These are phyloP conservation scores for Butyriboletus appendiculatus DNA, from an alignment of 1,284 basidiomycete genomes.

Conservation along the genomic window DNA sequence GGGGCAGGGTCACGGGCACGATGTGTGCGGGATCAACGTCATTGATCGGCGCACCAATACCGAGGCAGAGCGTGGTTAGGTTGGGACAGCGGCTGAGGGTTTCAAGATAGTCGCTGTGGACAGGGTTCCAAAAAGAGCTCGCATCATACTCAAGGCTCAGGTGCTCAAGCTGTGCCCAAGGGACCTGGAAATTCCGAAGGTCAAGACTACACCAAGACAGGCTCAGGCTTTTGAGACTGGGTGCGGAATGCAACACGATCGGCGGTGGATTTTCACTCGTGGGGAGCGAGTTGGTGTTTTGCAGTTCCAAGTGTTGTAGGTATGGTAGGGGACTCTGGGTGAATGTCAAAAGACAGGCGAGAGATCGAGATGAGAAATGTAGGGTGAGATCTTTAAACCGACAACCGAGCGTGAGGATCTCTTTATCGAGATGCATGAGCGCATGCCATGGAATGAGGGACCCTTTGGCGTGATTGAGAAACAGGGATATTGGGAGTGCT, in stretches of 20 bases:
- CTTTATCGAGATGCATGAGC: constrained; percentile 34
- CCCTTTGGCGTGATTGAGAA: constrained; percentile 25
- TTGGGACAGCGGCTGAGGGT: constrained; percentile 29
- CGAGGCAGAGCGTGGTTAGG: constrained; percentile 29
- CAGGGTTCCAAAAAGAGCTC: constrained; percentile 31
- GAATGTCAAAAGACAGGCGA: constrained; percentile 31
- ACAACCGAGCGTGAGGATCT: constrained; percentile 26
- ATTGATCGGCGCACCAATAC: constrained; percentile 22
- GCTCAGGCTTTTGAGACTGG: constrained; percentile 28
- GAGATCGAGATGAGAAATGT: constrained; percentile 28
- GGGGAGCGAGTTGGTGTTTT: constrained; percentile 30
- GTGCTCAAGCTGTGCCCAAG: constrained; percentile 33
- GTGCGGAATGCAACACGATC: constrained; percentile 28
- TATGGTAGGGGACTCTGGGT: constrained; percentile 27
- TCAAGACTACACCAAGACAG: constrained; percentile 35
- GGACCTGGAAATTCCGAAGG: constrained; percentile 29
- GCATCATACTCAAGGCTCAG: constrained; percentile 32
- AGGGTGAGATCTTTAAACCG: constrained; percentile 26
- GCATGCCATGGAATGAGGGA: constrained; percentile 28
- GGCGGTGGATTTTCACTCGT: constrained; percentile 27
- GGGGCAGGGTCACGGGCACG: constrained; percentile 27
- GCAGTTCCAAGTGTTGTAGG: constrained; percentile 29
- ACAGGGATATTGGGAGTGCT: constrained; percentile 31
- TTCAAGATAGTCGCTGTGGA: constrained; percentile 32
- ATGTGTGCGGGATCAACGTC: constrained; percentile 14